Base-by-base conservation (phyloP, 257 asterid genomes). In the Mitragyna speciosa region DNA sequence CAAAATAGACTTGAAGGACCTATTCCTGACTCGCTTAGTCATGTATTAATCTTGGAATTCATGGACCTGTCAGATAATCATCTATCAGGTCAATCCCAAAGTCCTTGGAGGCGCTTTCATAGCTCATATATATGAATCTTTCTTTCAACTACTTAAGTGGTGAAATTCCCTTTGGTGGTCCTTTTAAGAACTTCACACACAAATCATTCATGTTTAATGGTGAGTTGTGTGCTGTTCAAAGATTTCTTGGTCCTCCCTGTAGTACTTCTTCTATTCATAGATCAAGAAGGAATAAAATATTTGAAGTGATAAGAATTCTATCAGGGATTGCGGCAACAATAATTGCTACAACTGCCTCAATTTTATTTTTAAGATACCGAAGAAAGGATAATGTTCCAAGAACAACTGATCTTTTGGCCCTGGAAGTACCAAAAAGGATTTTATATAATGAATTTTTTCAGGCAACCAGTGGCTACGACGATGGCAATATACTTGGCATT, bases 391-490 rank as follows among this genome's bases (percentile, higher is more conserved):
- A 54, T n/a, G n/a, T n/a, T n/a, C n/a, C n/a, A 19, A 51, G 8
- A 1, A 9, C 31, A 31, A 8, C 1, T 6, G 77, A 73, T 2
- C 14, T 3, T 19, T 31, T 58, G 7, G 9, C 33, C 5, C n/a
- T n/a, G n/a, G 2, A 4, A 52, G 5, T 6, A 19, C 30, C 16
- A 17, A 52, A 45, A 12, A 33, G 54, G 36, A 56, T 75, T 75
- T 75, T 70, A 3, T 76, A 76, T 10, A 24, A n/a, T 2, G 72
- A 63, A 41, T 71, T 76, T n/a, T 26, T 76, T 6, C 58, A 76
- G 43, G 79, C 79, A n/a, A 76, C 79, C 2, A 28, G 30, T 28
- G 72, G 63, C 5, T 75, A 75, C 1, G 11, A n/a, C 0, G 66
- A 47, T 30, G 48, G 67, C 51, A 77, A 65, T 31, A 30, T 45